Base-by-base conservation (phyloP, 208 protist species). In the Trypanosoma platydactyli region DNA sequence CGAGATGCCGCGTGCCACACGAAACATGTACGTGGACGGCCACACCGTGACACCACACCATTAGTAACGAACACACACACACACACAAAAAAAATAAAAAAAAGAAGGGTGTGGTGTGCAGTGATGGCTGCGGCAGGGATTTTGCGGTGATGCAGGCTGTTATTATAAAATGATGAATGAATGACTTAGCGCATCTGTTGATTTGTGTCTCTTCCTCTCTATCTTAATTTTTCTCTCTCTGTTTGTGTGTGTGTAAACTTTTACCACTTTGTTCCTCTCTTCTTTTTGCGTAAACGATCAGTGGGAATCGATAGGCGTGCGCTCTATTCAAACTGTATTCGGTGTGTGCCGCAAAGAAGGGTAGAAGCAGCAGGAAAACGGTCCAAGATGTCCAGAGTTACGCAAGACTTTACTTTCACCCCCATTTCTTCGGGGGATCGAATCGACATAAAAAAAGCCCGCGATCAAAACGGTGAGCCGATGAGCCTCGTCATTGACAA, bases 1-100 rank as follows among this genome's bases (percentile, higher is more conserved):
- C 51, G 71, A 41, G 48, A 75, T 97, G 61, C 93, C 93, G 2
- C 76, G 76, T 35, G 91, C 91, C 6, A 97, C 93, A 33, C 80
- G 93, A 1, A 97, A 97, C 76, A 94, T 97, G 89, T 92, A 92
- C 65, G 91, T 96, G 44, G 93, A 97, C 70, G 93, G 93, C 16
- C 88, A 90, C 22, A 89, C 72, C 24, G 79, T 88, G 4, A 72
- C 76, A 29, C 91, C 91, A 7, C 92, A 97, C 68, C 92, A 68
- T n/a, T 73, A 49, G 13, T 18, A 54, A 44, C 38, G 24, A 22
- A 56, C 15, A 13, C 5, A n/a, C 1, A 50, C 2, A 33, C 12
- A 1, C 20, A 54, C n/a, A 16, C 0, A 44, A 11, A 4, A 56
- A 24, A 54, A 44, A 66, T 44, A 44, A 12, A 66, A n/a, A 27